A percentile compares a stretch with the other conserved stretches of the same genome.
These are phyloP conservation scores for Ophiostoma perfectum DNA, from an alignment of 2,329 filamentous ascomycete genomes.

Conservation along the genomic window DNA sequence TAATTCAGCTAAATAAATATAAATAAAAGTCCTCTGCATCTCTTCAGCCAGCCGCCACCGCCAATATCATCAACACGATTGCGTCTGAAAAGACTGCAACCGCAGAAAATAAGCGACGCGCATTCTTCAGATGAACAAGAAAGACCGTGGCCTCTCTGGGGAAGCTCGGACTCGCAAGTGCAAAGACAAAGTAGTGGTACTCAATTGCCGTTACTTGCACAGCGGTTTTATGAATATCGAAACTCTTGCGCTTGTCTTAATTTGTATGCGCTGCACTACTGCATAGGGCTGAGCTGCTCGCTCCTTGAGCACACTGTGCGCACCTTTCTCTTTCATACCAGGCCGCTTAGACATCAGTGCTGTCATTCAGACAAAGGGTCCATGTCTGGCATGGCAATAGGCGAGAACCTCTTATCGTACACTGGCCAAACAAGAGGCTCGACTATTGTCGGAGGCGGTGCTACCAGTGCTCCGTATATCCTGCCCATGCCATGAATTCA, in stretches of 20 bases:
- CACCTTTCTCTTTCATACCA: background rate
- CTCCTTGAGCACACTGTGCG: background rate
- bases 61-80: background rate
- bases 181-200: background rate
- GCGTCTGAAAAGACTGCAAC: too few relatives aligned
- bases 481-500: too few relatives aligned
- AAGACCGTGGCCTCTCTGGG: background rate
- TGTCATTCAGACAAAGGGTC: background rate
- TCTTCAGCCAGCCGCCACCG: background rate
- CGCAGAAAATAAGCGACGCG: too few relatives aligned
- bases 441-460: too few relatives aligned
- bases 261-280: background rate
- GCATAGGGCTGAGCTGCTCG: constrained; percentile 8
- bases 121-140: too few relatives aligned
- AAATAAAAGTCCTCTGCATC: background rate
- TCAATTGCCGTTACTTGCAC: background rate
- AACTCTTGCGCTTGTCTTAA: background rate
- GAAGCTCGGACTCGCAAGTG: background rate
- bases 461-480: too few relatives aligned
- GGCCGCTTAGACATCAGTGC: background rate
- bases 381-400: background rate
- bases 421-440: background rate
- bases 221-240: too few relatives aligned
- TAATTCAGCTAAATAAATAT: too few relatives aligned
- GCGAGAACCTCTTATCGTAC: background rate